Percentiles rank a stretch among this genome's conserved stretches.
phyloP scores from a whole-genome alignment of 164 flowering plant species.

The Macadamia tetraphylla region DNA sequence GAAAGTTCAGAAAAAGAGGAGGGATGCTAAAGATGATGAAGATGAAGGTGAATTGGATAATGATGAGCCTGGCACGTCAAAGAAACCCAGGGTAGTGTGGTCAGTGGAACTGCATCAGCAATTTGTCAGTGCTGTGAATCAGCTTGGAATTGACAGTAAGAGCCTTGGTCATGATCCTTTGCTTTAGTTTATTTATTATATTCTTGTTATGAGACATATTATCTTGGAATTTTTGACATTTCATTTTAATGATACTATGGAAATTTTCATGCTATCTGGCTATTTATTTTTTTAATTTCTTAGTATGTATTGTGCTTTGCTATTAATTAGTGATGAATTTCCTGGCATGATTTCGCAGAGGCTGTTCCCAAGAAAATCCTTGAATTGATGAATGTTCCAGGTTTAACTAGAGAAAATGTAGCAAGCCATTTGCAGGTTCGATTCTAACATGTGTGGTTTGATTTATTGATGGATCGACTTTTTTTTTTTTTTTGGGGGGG shows the following conservation, averaged over 20 bases:
- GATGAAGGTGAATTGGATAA: constrained; percentile 62
- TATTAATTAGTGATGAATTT: neutral
- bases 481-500: neutral
- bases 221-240: neutral
- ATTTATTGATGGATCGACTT: neutral
- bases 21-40: constrained; percentile 49
- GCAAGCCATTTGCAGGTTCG: constrained; percentile 95
- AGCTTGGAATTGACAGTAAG: constrained; percentile 91
- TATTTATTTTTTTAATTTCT: constrained; percentile 1
- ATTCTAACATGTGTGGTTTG: constrained; percentile 1
- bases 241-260: neutral
- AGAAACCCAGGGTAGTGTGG: constrained; percentile 95
- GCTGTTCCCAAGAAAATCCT: constrained; percentile 93
- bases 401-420: constrained; percentile 83
- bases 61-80: constrained; percentile 61
- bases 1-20: constrained; percentile 51
- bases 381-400: constrained; percentile 90
- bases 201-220: neutral
- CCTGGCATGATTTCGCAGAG: constrained; percentile 48
- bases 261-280: neutral
- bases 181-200: constrained; percentile 3
- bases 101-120: constrained; percentile 87
- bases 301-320: neutral
- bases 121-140: constrained; percentile 85
- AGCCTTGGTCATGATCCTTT: constrained; percentile 9